A percentile compares a stretch with the other conserved stretches of the same genome.
These are phyloP conservation scores for Pichia sp. DNA, from an alignment of 1,139 yeast species.

Conservation along the genomic window DNA sequence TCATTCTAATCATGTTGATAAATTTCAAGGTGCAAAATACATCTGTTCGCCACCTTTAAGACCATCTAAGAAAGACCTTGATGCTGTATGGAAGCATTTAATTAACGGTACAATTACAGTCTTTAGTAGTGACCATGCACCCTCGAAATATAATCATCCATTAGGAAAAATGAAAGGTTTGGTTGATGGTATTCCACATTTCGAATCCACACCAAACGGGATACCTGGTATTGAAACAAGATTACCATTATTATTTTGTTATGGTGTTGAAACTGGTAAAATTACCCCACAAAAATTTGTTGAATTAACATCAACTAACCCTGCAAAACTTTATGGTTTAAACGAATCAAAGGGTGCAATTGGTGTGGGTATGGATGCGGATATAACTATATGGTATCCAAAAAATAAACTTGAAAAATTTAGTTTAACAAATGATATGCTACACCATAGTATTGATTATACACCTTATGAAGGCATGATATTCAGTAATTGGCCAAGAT, in stretches of 20 bases:
- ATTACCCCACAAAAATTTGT: slow-evolving; percentile 38
- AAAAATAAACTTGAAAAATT: slow-evolving; percentile 33
- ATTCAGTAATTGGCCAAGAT: slow-evolving; percentile 42
- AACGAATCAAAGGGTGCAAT: slow-evolving; percentile 63
- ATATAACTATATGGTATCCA: slow-evolving; percentile 72
- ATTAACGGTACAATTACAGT: slow-evolving; percentile 43
- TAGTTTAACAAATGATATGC: slow-evolving; percentile 31
- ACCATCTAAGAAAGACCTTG: slow-evolving; percentile 33
- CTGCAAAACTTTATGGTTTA: slow-evolving; percentile 71
- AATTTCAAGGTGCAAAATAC: slow-evolving; percentile 41
- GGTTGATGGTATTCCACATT: slow-evolving; percentile 26
- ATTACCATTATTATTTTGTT: slow-evolving; percentile 36
- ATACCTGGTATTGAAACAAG: slow-evolving; percentile 43
- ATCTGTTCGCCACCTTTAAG: slow-evolving; percentile 45
- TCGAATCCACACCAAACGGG: slow-evolving; percentile 38
- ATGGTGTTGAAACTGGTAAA: slow-evolving; percentile 37
- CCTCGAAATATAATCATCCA: slow-evolving; percentile 35
- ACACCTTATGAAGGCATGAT: slow-evolving; percentile 41
- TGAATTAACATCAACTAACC: slow-evolving; percentile 12
- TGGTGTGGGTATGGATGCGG: slow-evolving; percentile 74
- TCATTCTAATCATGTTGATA: slow-evolving; percentile 17
- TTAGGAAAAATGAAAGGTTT: slow-evolving; percentile 37
- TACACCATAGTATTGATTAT: slow-evolving; percentile 40
- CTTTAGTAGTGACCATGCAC: slow-evolving; percentile 43
- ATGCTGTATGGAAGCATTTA: slow-evolving; percentile 40